Evolutionary conservation across 805 yeast genomes (phyloP).

Genomic region (Kazachstania kunashirensis): DNA sequence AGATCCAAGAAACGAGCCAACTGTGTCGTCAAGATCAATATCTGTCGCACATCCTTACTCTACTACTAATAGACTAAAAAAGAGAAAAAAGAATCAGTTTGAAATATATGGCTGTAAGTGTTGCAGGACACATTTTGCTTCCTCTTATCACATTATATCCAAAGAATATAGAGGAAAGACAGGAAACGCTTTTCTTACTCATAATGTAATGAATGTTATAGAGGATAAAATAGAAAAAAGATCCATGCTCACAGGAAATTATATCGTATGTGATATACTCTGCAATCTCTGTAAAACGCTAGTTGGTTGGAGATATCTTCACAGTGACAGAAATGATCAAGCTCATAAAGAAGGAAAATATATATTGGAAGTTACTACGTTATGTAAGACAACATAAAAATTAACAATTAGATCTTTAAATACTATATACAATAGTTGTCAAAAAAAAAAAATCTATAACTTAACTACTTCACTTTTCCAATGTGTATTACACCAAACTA

Average conservation of each 20-base stretch:
- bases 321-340: constrained; percentile 37
- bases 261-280: constrained; percentile 44
- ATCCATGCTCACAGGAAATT: constrained; percentile 52
- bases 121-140: constrained; percentile 27
- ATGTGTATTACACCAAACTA: constrained; percentile 60
- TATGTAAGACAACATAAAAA: constrained; percentile 16
- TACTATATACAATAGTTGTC: too few relatives aligned
- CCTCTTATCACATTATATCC: constrained; percentile 26
- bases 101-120: constrained; percentile 26
- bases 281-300: constrained; percentile 46
- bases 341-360: constrained; percentile 53
- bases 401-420: background rate
- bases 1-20: background rate
- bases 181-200: constrained; percentile 50
- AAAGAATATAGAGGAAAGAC: constrained; percentile 44
- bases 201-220: constrained; percentile 38
- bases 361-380: constrained; percentile 38
- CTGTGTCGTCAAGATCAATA: background rate
- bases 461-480: constrained; percentile 37
- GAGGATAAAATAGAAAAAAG: constrained; percentile 32
- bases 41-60: background rate
- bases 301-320: constrained; percentile 57
- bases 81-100: constrained; percentile 9
- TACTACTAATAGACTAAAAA: background rate
- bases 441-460: constrained; percentile 7